phyloP scores from a whole-genome alignment of 2,329 filamentous ascomycete genomes.

The Didymella exigua region DNA sequence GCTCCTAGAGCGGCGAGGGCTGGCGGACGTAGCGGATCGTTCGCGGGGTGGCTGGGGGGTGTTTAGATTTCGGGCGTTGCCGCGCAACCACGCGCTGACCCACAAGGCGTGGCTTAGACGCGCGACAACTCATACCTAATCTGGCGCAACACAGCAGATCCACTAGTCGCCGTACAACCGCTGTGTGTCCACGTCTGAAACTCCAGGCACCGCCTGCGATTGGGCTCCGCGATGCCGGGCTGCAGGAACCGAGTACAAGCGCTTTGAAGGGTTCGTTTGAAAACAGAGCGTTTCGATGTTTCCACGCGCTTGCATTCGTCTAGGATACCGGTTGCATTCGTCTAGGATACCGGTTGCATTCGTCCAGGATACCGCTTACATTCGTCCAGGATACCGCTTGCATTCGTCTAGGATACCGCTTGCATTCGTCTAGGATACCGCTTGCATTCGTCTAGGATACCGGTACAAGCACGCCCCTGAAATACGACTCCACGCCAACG shows the following conservation, averaged over 20 bases:
- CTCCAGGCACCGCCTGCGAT: neutral
- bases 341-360: neutral
- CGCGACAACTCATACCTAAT: conserved; percentile 9
- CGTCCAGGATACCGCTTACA: neutral
- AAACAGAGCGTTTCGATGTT: neutral
- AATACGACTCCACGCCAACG: conserved; percentile 40
- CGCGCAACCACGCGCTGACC: neutral
- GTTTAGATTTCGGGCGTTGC: neutral
- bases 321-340: neutral
- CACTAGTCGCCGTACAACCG: conserved; percentile 1
- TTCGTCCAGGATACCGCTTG: neutral
- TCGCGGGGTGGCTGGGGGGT: neutral
- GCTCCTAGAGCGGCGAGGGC: conserved; percentile 11
- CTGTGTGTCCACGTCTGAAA: conserved; percentile 9
- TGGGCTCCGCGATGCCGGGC: conserved; percentile 8
- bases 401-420: neutral
- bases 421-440: neutral
- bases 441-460: neutral
- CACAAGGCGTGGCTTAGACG: conserved; percentile 11
- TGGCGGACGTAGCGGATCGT: conserved; percentile 4
- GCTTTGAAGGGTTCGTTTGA: neutral
- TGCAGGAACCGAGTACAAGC: conserved; percentile 10
- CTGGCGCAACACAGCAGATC: neutral
- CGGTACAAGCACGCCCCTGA: conserved; percentile 39
- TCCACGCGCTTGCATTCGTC: neutral